phyloP scores from a whole-genome alignment of 2,329 filamentous ascomycete genomes.

The Aureobasidium sp. region DNA sequence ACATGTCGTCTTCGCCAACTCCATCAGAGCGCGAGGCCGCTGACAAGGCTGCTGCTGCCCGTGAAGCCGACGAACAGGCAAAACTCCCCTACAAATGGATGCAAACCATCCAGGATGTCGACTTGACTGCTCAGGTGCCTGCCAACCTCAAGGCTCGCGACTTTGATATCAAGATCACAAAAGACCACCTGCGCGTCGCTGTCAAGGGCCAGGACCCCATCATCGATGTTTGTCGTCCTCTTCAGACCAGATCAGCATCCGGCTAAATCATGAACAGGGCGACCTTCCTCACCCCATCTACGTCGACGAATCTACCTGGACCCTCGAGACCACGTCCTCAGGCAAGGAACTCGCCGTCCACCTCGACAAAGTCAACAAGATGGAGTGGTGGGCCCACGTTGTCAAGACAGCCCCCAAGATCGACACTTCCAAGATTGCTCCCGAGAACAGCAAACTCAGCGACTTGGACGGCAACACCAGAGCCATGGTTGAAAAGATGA shows the following conservation, averaged over 20 bases:
- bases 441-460: conserved; percentile 83
- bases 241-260: background rate
- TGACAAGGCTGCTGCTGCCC: conserved; percentile 55
- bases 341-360: conserved; percentile 77
- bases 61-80: conserved; percentile 81
- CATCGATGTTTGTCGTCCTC: conserved; percentile 54
- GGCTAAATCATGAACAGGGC: conserved; percentile 50
- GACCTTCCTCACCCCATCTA: conserved; percentile 72
- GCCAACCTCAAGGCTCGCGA: conserved; percentile 79
- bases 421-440: conserved; percentile 89
- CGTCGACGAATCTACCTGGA: conserved; percentile 91
- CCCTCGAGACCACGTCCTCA: conserved; percentile 61
- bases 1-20: conserved; percentile 38
- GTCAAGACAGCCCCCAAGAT: conserved; percentile 81
- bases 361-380: conserved; percentile 92
- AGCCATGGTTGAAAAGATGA: conserved; percentile 99
- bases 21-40: conserved; percentile 48
- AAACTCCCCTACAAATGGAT: conserved; percentile 95
- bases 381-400: conserved; percentile 97
- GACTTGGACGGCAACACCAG: conserved; percentile 93
- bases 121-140: conserved; percentile 70
- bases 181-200: conserved; percentile 66
- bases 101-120: conserved; percentile 83
- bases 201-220: conserved; percentile 85
- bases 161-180: conserved; percentile 74